Evolutionary conservation across 2,329 filamentous ascomycete genomes (phyloP).

Genomic region (Monosporascus sp.): DNA sequence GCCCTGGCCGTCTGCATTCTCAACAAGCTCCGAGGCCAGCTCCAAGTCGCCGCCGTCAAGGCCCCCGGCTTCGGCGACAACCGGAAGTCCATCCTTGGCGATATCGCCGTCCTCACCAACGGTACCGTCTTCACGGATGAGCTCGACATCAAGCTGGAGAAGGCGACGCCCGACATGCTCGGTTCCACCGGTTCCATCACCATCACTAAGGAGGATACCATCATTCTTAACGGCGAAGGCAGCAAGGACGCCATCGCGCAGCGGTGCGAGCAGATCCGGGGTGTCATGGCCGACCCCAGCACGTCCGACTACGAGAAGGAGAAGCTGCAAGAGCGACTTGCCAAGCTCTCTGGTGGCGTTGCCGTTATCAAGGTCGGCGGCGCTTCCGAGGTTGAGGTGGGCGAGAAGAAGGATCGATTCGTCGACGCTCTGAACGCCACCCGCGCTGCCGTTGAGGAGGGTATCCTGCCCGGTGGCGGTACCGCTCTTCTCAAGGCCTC

Average conservation of each 20-base stretch:
- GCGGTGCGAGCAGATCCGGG: constrained; percentile 98
- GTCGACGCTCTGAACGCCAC: constrained; percentile 98
- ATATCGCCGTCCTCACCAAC: constrained; percentile 93
- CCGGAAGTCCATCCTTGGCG: constrained; percentile 98
- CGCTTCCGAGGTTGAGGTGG: constrained; percentile 95
- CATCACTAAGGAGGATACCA: constrained; percentile 99
- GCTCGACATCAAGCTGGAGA: constrained; percentile 98
- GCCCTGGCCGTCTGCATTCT: constrained; percentile 97
- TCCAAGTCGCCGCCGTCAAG: constrained; percentile 98
- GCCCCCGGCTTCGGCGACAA: constrained; percentile 99
- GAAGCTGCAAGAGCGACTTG: constrained; percentile 99
- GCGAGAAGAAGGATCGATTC: constrained; percentile 99
- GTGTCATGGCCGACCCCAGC: constrained; percentile 86
- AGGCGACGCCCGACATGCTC: constrained; percentile 92
- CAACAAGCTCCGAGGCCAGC: constrained; percentile 99
- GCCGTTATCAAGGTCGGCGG: constrained; percentile 99
- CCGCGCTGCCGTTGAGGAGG: constrained; percentile 96
- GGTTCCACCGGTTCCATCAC: constrained; percentile 97
- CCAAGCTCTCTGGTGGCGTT: constrained; percentile 97
- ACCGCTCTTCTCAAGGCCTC: constrained; percentile 97
- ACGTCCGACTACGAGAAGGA: constrained; percentile 99
- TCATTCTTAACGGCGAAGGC: constrained; percentile 94
- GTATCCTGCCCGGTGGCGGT: constrained; percentile 96
- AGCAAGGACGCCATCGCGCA: constrained; percentile 90
- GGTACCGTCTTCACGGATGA: constrained; percentile 97